Evolutionary conservation across 345 rosid species (phyloP).

Genomic region (Raphanus raphanistrum): DNA sequence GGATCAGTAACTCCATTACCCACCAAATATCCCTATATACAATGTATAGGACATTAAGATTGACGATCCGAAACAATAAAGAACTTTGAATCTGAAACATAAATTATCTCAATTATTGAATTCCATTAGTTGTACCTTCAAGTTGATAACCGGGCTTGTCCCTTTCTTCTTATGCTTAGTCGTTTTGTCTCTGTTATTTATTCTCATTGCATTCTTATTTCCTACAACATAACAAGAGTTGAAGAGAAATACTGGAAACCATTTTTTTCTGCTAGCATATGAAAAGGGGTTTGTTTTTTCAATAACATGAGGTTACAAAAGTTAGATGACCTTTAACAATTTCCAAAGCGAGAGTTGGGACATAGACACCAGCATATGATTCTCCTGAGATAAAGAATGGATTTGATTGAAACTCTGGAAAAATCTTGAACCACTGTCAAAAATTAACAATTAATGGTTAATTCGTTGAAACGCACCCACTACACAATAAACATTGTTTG

Average conservation of each 20-base stretch:
- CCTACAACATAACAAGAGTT: conserved; percentile 43
- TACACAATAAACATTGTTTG: neutral
- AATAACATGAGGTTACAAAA: neutral
- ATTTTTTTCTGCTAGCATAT: neutral
- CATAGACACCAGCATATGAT: conserved; percentile 87
- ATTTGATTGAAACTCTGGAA: conserved; percentile 70
- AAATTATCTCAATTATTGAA: neutral
- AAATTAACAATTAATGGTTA: neutral
- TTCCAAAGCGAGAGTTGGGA: conserved; percentile 80
- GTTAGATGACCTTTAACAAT: conserved; percentile 58
- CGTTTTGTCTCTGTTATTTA: neutral
- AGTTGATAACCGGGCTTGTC: conserved; percentile 58
- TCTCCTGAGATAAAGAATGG: conserved; percentile 81
- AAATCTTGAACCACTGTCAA: conserved; percentile 78
- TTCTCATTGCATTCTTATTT: conserved; percentile 38
- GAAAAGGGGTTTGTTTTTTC: neutral
- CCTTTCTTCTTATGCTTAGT: conserved; percentile 27
- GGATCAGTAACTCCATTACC: conserved; percentile 91
- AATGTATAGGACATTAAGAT: neutral
- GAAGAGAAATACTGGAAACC: neutral
- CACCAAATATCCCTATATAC: conserved; percentile 81
- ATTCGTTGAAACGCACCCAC: neutral
- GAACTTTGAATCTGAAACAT: neutral
- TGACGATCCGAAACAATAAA: neutral
- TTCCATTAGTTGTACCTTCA: conserved; percentile 52